Conservation (phyloP, 257 asterid genomes). For the Hygrophila difformis region DNA sequence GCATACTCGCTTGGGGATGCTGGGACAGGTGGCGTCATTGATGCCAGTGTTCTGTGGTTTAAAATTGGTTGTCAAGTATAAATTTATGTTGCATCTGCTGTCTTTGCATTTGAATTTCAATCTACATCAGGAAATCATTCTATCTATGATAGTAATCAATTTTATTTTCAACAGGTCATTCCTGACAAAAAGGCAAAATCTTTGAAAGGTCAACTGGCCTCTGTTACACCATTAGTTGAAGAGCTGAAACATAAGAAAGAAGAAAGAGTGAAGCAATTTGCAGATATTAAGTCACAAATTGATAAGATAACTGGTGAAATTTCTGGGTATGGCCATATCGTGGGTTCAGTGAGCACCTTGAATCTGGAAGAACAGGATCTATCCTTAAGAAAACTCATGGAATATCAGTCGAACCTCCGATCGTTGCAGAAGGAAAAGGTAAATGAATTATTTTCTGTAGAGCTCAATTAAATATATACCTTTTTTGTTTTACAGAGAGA, state of each 20-base stretch:
- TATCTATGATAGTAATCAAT: constrained; percentile 5
- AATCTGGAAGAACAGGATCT: constrained; percentile 65
- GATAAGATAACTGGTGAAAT: constrained; percentile 76
- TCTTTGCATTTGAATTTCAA: too few relatives aligned
- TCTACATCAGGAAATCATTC: too few relatives aligned
- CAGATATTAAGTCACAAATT: constrained; percentile 66
- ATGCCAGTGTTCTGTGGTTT: too few relatives aligned
- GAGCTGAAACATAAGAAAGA: constrained; percentile 64
- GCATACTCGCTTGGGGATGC: too few relatives aligned
- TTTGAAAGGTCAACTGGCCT: constrained; percentile 66
- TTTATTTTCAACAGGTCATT: constrained; percentile 36
- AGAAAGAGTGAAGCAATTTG: constrained; percentile 69
- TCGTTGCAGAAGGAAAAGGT: constrained; percentile 91
- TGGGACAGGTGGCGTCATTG: too few relatives aligned
- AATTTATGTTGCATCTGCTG: too few relatives aligned
- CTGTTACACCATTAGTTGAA: constrained; percentile 66
- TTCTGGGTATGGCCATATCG: constrained; percentile 51
- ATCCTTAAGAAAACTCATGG: constrained; percentile 72
- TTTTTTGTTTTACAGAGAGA: too few relatives aligned
- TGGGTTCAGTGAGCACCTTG: constrained; percentile 30
- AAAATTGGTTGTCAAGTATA: too few relatives aligned
- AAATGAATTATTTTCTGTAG: too few relatives aligned
- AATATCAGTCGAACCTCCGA: constrained; percentile 64
- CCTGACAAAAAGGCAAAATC: constrained; percentile 47
- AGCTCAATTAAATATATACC: too few relatives aligned